Evolutionary conservation across 768 basidiomycete genomes (phyloP), one percentile per base, ranked within the genome.

Genomic region (Tephrocybe sp.): DNA sequence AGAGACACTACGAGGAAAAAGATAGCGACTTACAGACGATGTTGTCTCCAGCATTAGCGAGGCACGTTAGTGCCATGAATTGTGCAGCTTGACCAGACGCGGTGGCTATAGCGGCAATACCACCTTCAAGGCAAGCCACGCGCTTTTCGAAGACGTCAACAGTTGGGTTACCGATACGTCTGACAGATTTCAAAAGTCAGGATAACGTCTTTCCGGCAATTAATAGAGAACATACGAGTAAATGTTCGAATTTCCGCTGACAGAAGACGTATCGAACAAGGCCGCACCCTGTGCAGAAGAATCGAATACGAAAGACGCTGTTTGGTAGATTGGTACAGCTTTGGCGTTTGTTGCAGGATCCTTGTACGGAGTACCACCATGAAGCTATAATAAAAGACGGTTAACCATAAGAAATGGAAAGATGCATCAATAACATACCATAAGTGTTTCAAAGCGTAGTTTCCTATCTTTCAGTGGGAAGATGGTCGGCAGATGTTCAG

Each of bases 51-150:
- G 67, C 40, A 15, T 65, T 56, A 1, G 80, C 78, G 16, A 85
- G 68, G 1, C 78, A 72, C 0, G 74, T 67, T 40, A 86, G 72
- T 0, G 83, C 75, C 67, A 86, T 68, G 60, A 83, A 80, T 51
- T 84, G 82, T 0, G 84, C 87, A 2, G 81, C 66, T 52, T 83
- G 83, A 1, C 84, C 86, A 38, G 79, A 82, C 0, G 84, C 63
- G 4, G 75, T 63, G 0, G 83, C 80, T 0, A 86, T 69, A 1
- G 84, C 85, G 0, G 83, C 83, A 0, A 63, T 70, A 0, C 84
- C 86, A 1, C 82, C 81, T 54, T 86, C 85, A 11, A 87, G 72
- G 0, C 80, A 79, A 0, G 86, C 77, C 2, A 87, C 78, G 4
- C 85, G 73, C 56, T 77, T 77, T 64, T 86, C 86, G 42, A 87